These are phyloP conservation scores for Phytophthora foliorum DNA, from an alignment of 352 stramenopile species.

Conservation along the genomic window DNA sequence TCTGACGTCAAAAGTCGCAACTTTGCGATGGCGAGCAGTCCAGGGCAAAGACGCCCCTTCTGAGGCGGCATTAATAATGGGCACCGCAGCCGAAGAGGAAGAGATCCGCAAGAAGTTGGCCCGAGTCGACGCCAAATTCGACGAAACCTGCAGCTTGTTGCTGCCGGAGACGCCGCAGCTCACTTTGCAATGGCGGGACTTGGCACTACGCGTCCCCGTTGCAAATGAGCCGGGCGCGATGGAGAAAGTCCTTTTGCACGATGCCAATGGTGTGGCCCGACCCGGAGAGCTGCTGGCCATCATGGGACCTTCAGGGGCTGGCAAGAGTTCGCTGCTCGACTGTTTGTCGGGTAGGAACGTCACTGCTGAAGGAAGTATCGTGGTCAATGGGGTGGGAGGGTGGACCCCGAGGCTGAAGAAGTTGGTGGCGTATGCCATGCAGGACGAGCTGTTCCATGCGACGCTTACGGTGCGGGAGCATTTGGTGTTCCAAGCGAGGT, in stretches of 20 bases:
- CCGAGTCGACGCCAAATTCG: background rate
- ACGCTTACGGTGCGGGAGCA: constrained; percentile 91
- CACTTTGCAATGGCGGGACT: constrained; percentile 48
- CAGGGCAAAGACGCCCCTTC: constrained; percentile 8
- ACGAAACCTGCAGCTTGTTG: constrained; percentile 6
- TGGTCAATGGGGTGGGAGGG: constrained; percentile 63
- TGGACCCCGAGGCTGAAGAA: constrained; percentile 35
- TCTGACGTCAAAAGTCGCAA: background rate
- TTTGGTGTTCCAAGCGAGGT: constrained; percentile 80
- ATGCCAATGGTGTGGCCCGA: constrained; percentile 48
- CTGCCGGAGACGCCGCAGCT: constrained; percentile 21
- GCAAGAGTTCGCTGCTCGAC: constrained; percentile 94
- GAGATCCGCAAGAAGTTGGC: constrained; percentile 13
- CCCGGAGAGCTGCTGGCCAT: constrained; percentile 66
- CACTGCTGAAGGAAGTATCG: constrained; percentile 56
- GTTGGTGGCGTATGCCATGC: constrained; percentile 73
- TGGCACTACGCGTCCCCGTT: constrained; percentile 36
- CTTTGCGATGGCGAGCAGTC: constrained; percentile 18
- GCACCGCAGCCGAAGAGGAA: constrained; percentile 13
- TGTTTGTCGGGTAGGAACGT: constrained; percentile 90
- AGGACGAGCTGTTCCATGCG: constrained; percentile 91
- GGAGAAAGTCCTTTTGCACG: constrained; percentile 58
- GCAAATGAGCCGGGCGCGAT: constrained; percentile 26
- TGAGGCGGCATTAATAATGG: background rate
- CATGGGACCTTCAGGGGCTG: constrained; percentile 72